Evolutionary conservation across 2,329 filamentous ascomycete species (phyloP), one percentile per base, ranked within the genome.

Genomic region (Curvularia lunata): DNA sequence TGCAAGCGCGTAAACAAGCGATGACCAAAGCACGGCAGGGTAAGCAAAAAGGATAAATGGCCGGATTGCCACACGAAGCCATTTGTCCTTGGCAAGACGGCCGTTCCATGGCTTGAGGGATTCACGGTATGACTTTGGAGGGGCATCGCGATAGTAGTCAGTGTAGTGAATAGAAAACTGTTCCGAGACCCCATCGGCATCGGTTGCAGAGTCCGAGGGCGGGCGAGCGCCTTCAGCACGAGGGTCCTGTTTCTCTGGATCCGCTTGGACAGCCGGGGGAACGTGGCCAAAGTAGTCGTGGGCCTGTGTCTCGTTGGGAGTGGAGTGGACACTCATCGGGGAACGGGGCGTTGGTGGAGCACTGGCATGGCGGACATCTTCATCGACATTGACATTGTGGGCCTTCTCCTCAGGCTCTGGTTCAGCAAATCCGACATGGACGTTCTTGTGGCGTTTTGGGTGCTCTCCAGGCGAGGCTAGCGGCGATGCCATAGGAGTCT

Each of bases 41-140:
- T 98, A 97, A 1, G 89, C 86, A 67, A 89, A 96, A 1, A 98
- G 84, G 46, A 97, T 86, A 60, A 98, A 91, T 0, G 94, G 95
- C 1, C 94, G 85, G 5, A 89, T 42, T 54, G 90, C 88, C 18
- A 91, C 91, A 59, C 88, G 89, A 73, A 89, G 76, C 92, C 93
- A 98, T 9, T 82, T 89, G 69, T 96, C 92, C 13, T 87, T 70
- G 16, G 61, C 66, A 10, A 98, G 85, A 12, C 92, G 86, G 1
- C 94, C 93, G 66, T 92, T 89, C 80, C 85, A 96, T 0, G 90
- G 85, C 56, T 82, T 87, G 1, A 98, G 85, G 41, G 91, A 90
- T 70, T 95, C 87, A 0, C 79, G 56, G 65, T 92, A 97, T 0
- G 91, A 87, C 64, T 89, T 86, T 5, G 85, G 82, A 0, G 92